Evolutionary conservation across 441 rosid genomes (phyloP).

Genomic region (Manihot esculenta): DNA sequence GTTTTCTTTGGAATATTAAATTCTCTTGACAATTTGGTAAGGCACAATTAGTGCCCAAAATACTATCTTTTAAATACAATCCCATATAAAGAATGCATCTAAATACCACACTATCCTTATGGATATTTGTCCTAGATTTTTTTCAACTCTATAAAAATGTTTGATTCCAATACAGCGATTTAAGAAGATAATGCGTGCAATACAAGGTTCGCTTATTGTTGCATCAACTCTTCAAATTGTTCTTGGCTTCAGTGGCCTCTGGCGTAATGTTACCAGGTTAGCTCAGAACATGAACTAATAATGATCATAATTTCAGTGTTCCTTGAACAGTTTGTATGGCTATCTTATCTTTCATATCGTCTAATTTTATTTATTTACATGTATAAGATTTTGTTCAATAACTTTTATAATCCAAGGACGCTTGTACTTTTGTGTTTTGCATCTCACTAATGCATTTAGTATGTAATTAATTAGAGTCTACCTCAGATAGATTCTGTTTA

Average conservation of each 20-base stretch:
- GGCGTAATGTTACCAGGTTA: slow-evolving; percentile 91
- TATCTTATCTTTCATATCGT: not conserved
- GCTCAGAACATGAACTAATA: slow-evolving; percentile 21
- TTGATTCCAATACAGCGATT: slow-evolving; percentile 56
- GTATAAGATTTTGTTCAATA: slow-evolving; percentile 5
- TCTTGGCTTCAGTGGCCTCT: slow-evolving; percentile 96
- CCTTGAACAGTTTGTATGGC: not conserved
- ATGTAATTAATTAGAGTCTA: not conserved
- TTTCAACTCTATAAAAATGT: slow-evolving; percentile 13
- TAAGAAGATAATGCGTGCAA: slow-evolving; percentile 82
- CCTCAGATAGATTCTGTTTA: not conserved
- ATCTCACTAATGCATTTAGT: slow-evolving; percentile 1
- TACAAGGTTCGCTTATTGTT: slow-evolving; percentile 88
- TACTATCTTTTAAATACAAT: not conserved
- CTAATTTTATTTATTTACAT: not conserved
- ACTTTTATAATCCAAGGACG: slow-evolving; percentile 6
- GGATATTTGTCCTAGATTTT: not conserved
- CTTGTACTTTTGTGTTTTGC: slow-evolving; percentile 7
- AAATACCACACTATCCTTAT: not conserved
- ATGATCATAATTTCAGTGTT: slow-evolving; percentile 7
- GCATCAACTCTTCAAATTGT: slow-evolving; percentile 95
- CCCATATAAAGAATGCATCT: not conserved
- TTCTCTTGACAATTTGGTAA: not conserved
- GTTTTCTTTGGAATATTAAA: slow-evolving; percentile 17
- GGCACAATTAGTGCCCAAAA: not conserved